Evolutionary conservation across 495 filamentous ascomycete genomes (phyloP).

Genomic region (Podospora australis): DNA sequence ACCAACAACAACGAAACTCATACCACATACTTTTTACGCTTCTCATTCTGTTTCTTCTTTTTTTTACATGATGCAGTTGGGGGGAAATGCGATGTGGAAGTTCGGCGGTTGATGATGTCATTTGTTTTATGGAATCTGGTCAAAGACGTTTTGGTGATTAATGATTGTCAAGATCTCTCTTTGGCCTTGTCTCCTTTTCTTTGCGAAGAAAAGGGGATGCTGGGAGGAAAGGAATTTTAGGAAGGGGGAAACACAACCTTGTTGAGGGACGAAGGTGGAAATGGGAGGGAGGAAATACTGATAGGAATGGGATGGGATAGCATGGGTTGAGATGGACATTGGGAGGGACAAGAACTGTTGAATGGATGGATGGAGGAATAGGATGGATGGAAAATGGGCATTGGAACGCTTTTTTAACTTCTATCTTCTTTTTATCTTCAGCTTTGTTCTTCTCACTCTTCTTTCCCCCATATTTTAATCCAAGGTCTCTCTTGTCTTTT

Average conservation of each 20-base stretch:
- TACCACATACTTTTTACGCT: neutral
- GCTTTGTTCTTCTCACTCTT: no score
- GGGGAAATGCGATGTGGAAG: neutral
- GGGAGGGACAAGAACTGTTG: no score
- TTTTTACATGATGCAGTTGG: neutral
- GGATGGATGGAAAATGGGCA: no score
- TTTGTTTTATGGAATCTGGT: neutral
- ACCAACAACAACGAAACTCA: neutral
- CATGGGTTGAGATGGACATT: no score
- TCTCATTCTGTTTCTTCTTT: neutral
- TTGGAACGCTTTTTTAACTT: no score
- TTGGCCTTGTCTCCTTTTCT: neutral
- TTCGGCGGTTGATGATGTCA: neutral
- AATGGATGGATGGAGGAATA: no score
- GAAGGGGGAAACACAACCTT: neutral
- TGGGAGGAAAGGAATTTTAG: slow-evolving; percentile 7
- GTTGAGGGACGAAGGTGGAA: neutral
- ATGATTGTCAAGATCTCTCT: no score
- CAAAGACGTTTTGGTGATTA: no score
- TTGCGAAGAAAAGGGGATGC: slow-evolving; percentile 1
- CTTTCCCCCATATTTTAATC: no score
- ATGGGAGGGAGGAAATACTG: no score
- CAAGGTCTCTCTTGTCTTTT: no score
- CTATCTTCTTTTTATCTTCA: no score
- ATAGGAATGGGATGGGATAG: neutral